phyloP scores from a whole-genome alignment of 441 rosid species.

The Pelargonium cotyledonis region DNA sequence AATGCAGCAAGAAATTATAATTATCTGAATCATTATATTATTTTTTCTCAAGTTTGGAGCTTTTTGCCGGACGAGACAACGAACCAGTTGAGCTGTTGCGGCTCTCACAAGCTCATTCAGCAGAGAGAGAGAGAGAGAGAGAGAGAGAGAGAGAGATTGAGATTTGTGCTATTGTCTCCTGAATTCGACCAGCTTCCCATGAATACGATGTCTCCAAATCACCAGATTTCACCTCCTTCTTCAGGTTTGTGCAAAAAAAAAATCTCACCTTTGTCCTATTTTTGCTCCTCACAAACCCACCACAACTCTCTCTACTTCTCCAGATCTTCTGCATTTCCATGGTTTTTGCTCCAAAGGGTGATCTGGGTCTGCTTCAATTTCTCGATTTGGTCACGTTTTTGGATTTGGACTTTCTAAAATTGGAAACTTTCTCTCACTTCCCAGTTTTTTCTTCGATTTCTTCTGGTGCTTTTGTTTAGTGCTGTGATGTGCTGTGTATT shows the following conservation, averaged over 20 bases:
- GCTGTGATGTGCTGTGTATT: conserved; percentile 13
- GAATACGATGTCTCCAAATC: conserved; percentile 27
- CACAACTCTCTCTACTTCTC: conserved; percentile 16
- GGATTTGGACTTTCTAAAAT: conserved; percentile 6
- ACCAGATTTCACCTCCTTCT: conserved; percentile 4
- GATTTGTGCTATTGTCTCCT: background rate
- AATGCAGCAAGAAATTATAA: background rate
- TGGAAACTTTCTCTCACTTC: background rate
- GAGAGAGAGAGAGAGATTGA: background rate
- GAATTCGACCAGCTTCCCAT: background rate
- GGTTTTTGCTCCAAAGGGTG: conserved; percentile 21
- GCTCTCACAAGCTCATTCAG: background rate
- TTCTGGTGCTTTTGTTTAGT: background rate
- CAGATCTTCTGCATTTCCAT: conserved; percentile 39
- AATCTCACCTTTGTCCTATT: conserved; percentile 7
- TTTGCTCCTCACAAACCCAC: background rate
- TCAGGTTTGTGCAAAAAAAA: too few species aligned
- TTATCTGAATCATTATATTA: background rate
- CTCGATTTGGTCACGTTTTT: background rate
- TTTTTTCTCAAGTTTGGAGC: conserved; percentile 1
- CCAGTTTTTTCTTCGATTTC: background rate
- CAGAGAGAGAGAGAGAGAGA: background rate
- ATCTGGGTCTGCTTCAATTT: conserved; percentile 19
- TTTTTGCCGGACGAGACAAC: conserved; percentile 12
- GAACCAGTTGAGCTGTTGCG: conserved; percentile 7